Evolutionary conservation across 1,284 basidiomycete species (phyloP), one percentile per base, ranked within the genome.

Genomic region (Trametes pubescens): DNA sequence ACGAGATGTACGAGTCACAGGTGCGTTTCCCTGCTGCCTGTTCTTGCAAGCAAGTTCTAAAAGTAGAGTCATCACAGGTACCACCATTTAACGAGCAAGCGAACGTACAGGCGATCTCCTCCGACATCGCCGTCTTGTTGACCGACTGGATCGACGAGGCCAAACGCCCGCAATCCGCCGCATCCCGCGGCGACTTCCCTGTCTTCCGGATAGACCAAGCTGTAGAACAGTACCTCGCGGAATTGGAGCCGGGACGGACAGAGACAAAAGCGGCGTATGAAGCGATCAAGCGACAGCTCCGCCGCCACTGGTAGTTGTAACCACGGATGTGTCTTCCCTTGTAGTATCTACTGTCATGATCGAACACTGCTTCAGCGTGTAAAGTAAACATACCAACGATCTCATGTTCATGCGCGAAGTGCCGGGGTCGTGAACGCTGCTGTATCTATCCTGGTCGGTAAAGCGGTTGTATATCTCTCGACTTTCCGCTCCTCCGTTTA

Each of bases 1-100:
- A 95, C 71, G 90, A 91, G 73, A 91, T 96, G 83, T 93, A 96
- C 67, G 91, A 94, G 71, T 92, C 92, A 40, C 92, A 94, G 80
- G 93, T 93, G 74, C 66, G 84, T 74, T 32, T 35, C 38, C 37
- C 16, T 8, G 14, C 14, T 14, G 16, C 22, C 21, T 38, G 13
- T 9, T 13, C 14, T n/a, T 11, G 5, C 14, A 1, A 16, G 13
- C 22, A 37, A 14, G 21, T 16, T 11, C 21, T 48, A 14, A 57
- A 38, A 0, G 4, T 22, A 5, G 18, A 4, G 14, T 4, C 4
- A 5, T 24, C 2, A 6, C 57, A 95, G 92, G 83, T 94, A 24
- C 92, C 93, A 21, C 93, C 93, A 13, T 95, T 93, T 80, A 92
- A 93, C 72, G 86, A 86, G 51, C 89, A 92, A 71, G 81, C 82